Base-by-base conservation (phyloP, 108 stramenopile species). In the Conticribra weissflogii region DNA sequence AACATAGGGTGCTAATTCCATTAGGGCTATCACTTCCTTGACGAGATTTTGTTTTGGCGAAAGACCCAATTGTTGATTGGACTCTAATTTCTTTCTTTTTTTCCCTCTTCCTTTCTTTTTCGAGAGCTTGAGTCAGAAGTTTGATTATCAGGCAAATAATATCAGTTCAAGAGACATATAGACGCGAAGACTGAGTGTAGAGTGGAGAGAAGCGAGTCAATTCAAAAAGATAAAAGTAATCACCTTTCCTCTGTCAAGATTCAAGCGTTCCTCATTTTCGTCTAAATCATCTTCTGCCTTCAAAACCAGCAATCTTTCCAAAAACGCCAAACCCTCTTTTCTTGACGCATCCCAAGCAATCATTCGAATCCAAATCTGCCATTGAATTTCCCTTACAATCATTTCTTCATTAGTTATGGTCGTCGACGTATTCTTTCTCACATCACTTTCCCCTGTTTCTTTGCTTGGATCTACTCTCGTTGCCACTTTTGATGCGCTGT, bases 281-380 rank as follows among this genome's bases (percentile, higher is more conserved):
- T 30, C 15, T 8, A 3, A 47, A 17, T 31, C 59, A 0, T 49
- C 24, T 18, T 28, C 51, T 12, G 45, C 60, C 19, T 50, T n/a
- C 62, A 55, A 33, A 14, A 33, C 41, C 3, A 79, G 28, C 4
- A 62, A 54, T 34, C 53, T 27, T 22, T 45, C 18, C 54, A 79
- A 50, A 56, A 72, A 51, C 47, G 33, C 54, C 70, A 53, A 72
- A 0, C 78, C 78, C 5, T 36, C 60, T 16, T 79, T 71, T 23
- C 66, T 34, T 17, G 61, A 51, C 32, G 67, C 36, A 41, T 56
- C 66, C 78, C 78, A 79, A 7, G 67, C 57, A 64, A 72, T 72
- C 53, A 79, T 72, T 0, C 78, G 65, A 46, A 79, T 79, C 78
- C 65, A 79, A 21, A 72, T 64, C 49, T 79, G 78, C 56, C 67